A percentile compares a stretch with the other conserved stretches of the same genome.
Evolutionary conservation across 2,329 filamentous ascomycete species (phyloP).

Genomic region (Cladosporium velox): DNA sequence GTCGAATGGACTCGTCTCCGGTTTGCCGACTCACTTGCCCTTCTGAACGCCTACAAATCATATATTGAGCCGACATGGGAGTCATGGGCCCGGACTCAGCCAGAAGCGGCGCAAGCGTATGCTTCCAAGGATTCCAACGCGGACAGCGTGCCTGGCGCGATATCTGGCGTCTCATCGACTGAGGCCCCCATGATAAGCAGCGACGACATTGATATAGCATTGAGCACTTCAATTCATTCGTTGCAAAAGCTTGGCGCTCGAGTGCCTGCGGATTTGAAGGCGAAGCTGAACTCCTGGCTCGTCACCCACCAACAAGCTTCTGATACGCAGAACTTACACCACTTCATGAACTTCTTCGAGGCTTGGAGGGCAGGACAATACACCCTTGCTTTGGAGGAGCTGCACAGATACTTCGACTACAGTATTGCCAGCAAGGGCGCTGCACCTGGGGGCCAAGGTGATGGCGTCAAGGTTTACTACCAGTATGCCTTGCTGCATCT

Average conservation of each 20-base stretch:
- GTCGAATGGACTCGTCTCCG: constrained; percentile 79
- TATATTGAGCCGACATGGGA: constrained; percentile 51
- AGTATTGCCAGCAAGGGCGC: constrained; percentile 49
- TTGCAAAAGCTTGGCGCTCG: constrained; percentile 81
- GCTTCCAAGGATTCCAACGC: constrained; percentile 1
- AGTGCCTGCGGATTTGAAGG: constrained; percentile 71
- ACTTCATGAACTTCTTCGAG: constrained; percentile 68
- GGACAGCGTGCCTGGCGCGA: constrained; percentile 25
- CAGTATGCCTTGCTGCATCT: constrained; percentile 94
- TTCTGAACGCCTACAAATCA: constrained; percentile 81
- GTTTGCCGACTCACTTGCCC: constrained; percentile 73
- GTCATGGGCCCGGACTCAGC: constrained; percentile 13
- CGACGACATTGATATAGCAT: constrained; percentile 47
- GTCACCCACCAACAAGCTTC: constrained; percentile 29
- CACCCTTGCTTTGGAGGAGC: constrained; percentile 81
- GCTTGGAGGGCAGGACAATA: constrained; percentile 91
- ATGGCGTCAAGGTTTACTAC: constrained; percentile 74
- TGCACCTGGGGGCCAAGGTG: constrained; percentile 28
- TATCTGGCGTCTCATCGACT: constrained; percentile 31
- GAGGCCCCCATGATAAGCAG: constrained; percentile 25
- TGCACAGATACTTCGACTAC: constrained; percentile 96
- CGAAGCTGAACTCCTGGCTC: constrained; percentile 59
- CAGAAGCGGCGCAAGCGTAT: constrained; percentile 25
- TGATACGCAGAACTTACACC: constrained; percentile 34
- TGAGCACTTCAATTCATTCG: constrained; percentile 86